Conservation (phyloP, 176 grass and related monocot genomes). For the Areca catechu region DNA sequence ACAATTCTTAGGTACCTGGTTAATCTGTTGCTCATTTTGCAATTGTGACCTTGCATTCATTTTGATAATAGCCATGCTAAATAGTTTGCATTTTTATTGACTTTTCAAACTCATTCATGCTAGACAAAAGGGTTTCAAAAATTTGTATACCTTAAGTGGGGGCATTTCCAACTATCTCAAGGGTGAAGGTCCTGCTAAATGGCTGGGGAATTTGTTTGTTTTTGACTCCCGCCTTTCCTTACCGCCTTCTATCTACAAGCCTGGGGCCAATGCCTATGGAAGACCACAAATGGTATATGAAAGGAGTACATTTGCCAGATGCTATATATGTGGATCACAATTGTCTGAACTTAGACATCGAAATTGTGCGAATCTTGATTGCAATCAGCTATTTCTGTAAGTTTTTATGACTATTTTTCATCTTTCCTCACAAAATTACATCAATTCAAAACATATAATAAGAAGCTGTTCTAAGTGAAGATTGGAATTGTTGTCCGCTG, state of each 20-base stretch:
- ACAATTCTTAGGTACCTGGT: constrained; percentile 65
- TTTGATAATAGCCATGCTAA: background rate
- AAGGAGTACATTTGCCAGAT: constrained; percentile 36
- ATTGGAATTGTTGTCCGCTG: background rate
- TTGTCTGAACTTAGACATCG: constrained; percentile 65
- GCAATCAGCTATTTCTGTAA: constrained; percentile 87
- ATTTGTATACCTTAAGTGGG: constrained; percentile 73
- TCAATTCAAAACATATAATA: too few relatives aligned
- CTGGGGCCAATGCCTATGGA: background rate
- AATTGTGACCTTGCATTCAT: background rate
- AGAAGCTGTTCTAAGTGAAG: too few relatives aligned
- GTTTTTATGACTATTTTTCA: constrained; percentile 2
- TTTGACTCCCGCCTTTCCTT: constrained; percentile 74
- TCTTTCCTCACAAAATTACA: too few relatives aligned
- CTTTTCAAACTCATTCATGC: constrained; percentile 1
- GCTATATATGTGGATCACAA: constrained; percentile 57
- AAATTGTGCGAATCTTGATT: constrained; percentile 86
- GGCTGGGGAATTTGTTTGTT: constrained; percentile 89
- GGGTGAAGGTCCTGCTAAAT: constrained; percentile 46
- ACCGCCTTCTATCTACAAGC: constrained; percentile 51
- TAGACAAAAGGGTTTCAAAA: constrained; percentile 71
- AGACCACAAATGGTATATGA: constrained; percentile 1
- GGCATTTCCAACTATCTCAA: constrained; percentile 92
- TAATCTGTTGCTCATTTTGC: background rate
- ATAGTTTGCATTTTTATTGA: background rate